Evolutionary conservation across 2,329 filamentous ascomycete species (phyloP).

Genomic region (Aspergillus sojae): DNA sequence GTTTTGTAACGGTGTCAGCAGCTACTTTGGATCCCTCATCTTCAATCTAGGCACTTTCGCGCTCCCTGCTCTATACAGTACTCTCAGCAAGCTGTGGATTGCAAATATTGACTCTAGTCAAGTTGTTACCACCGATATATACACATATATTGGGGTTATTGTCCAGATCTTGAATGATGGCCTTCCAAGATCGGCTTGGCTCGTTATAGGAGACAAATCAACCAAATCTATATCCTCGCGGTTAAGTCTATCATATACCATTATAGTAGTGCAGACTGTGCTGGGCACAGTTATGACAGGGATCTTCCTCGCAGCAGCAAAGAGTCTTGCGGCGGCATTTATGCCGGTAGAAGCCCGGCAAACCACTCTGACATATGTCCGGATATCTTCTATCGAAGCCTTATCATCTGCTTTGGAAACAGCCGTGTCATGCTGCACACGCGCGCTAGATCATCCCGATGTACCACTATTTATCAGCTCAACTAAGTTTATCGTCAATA

Average conservation of each 20-base stretch:
- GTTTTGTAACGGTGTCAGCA: slow-evolving; percentile 13
- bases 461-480: slow-evolving; percentile 68
- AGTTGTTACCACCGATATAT: slow-evolving; percentile 66
- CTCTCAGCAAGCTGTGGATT: slow-evolving; percentile 68
- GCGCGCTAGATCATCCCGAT: slow-evolving; percentile 70
- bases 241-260: slow-evolving; percentile 63
- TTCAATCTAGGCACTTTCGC: slow-evolving; percentile 67
- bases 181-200: slow-evolving; percentile 68
- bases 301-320: slow-evolving; percentile 58
- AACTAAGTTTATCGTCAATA: slow-evolving; percentile 67
- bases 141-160: slow-evolving; percentile 70
- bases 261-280: slow-evolving; percentile 56
- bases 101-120: slow-evolving; percentile 65
- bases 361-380: slow-evolving; percentile 64
- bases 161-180: slow-evolving; percentile 73
- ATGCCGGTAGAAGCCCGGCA: slow-evolving; percentile 62
- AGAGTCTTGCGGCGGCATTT: slow-evolving; percentile 61
- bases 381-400: slow-evolving; percentile 65
- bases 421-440: slow-evolving; percentile 62
- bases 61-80: slow-evolving; percentile 68
- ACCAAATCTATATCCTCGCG: slow-evolving; percentile 56
- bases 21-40: slow-evolving; percentile 60
- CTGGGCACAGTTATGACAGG: slow-evolving; percentile 64
- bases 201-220: slow-evolving; percentile 67
- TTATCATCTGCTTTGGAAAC: slow-evolving; percentile 65